These are phyloP conservation scores for Citrus mangshanensis DNA, from an alignment of 345 rosid genomes.

Conservation along the genomic window DNA sequence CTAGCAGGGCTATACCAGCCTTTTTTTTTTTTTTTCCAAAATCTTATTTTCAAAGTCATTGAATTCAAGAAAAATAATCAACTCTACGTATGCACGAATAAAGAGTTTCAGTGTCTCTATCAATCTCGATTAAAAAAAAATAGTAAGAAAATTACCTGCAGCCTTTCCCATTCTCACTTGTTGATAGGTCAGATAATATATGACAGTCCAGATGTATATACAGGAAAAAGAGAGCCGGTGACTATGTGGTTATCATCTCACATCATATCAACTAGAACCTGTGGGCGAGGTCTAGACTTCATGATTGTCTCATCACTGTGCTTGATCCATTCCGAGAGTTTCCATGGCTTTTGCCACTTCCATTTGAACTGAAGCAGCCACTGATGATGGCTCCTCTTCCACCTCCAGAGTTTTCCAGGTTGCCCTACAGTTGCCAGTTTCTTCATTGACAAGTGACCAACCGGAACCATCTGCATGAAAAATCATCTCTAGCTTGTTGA, in stretches of 20 bases:
- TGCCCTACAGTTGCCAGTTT: slow-evolving; percentile 44
- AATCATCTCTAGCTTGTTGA: slow-evolving; percentile 8
- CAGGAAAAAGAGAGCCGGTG: slow-evolving; percentile 17
- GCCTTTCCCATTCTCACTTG: slow-evolving; percentile 1
- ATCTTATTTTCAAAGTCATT: neutral
- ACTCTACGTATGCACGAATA: neutral
- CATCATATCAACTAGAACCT: slow-evolving; percentile 27
- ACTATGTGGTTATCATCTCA: slow-evolving; percentile 22
- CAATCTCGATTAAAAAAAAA: neutral
- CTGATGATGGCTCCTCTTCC: slow-evolving; percentile 88
- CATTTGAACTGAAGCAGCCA: slow-evolving; percentile 87
- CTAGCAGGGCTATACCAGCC: neutral
- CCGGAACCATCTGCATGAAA: slow-evolving; percentile 52
- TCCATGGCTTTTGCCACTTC: slow-evolving; percentile 97
- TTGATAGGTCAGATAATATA: slow-evolving; percentile 15
- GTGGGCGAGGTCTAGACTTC: slow-evolving; percentile 48
- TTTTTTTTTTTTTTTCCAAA: too few species aligned
- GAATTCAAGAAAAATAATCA: neutral
- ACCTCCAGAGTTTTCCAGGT: slow-evolving; percentile 76
- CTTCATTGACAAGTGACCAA: slow-evolving; percentile 52
- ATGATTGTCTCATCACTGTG: slow-evolving; percentile 65
- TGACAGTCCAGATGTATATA: slow-evolving; percentile 19
- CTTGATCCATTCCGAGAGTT: slow-evolving; percentile 75
- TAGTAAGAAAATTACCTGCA: slow-evolving; percentile 26
- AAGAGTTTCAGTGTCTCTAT: neutral